Percentiles rank a stretch among this genome's conserved stretches.
Evolutionary conservation across 2,329 filamentous ascomycete species (phyloP).

Genomic region (Whalleya microplaca): DNA sequence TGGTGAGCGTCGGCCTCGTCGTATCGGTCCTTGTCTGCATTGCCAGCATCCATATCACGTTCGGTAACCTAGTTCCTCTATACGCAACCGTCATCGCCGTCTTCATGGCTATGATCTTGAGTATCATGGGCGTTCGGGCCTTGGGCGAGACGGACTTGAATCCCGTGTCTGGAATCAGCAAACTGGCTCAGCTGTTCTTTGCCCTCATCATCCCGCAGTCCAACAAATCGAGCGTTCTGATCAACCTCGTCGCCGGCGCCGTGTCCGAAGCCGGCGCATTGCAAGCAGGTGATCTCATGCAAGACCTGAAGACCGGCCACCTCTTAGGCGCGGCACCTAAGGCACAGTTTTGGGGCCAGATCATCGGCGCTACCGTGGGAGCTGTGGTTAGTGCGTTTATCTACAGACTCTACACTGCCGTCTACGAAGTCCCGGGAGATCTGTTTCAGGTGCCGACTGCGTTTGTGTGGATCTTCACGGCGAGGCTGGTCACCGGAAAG

Average conservation of each 20-base stretch:
- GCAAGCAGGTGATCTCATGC: constrained; percentile 94
- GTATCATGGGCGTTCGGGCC: constrained; percentile 73
- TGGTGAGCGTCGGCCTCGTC: constrained; percentile 75
- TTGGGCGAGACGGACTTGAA: constrained; percentile 89
- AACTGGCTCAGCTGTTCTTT: constrained; percentile 94
- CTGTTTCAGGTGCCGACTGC: constrained; percentile 93
- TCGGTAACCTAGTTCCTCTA: constrained; percentile 80
- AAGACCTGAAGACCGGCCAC: constrained; percentile 96
- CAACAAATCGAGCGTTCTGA: constrained; percentile 84
- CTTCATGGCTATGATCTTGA: constrained; percentile 77
- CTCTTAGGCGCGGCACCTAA: constrained; percentile 88
- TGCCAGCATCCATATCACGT: constrained; percentile 78
- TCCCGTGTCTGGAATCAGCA: constrained; percentile 94
- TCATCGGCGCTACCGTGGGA: constrained; percentile 85
- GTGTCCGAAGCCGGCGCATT: constrained; percentile 84
- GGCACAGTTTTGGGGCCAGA: constrained; percentile 95
- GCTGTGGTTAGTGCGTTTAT: constrained; percentile 85
- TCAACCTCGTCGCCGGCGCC: constrained; percentile 92
- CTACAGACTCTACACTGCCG: constrained; percentile 84
- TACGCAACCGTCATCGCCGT: constrained; percentile 78
- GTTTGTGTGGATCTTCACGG: constrained; percentile 98
- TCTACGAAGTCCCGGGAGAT: constrained; percentile 86
- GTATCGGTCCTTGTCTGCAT: constrained; percentile 81
- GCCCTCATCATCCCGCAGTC: constrained; percentile 83
- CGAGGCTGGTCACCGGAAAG: constrained; percentile 86